These are phyloP conservation scores for Hortaea werneckii DNA, from an alignment of 2,329 filamentous ascomycete species.

Conservation along the genomic window DNA sequence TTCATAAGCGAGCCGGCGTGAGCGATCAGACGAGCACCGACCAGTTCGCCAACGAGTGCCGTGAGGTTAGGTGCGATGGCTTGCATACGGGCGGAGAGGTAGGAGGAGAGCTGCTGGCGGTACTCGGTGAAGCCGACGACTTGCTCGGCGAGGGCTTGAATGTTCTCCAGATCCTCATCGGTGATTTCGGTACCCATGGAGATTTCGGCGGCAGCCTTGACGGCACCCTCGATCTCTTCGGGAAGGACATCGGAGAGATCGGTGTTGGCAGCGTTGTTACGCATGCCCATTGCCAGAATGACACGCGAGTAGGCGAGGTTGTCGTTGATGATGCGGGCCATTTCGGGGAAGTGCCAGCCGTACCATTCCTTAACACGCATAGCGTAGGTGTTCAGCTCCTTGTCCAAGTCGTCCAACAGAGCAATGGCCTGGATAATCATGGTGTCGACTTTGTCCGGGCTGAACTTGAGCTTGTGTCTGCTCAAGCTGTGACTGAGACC, in stretches of 20 bases:
- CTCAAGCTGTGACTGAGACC: conserved; percentile 96
- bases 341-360: conserved; percentile 98
- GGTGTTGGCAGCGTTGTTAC: conserved; percentile 62
- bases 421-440: conserved; percentile 98
- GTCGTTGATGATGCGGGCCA: conserved; percentile 94
- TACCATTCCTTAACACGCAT: conserved; percentile 99
- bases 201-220: conserved; percentile 91
- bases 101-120: conserved; percentile 75
- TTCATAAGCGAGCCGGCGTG: conserved; percentile 91
- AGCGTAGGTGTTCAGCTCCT: conserved; percentile 96
- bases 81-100: conserved; percentile 87
- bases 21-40: conserved; percentile 88
- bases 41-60: conserved; percentile 81
- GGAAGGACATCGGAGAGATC: conserved; percentile 85
- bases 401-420: conserved; percentile 90
- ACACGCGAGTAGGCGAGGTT: conserved; percentile 89
- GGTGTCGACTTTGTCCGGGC: conserved; percentile 94
- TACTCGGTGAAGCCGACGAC: conserved; percentile 89
- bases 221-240: conserved; percentile 82
- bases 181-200: conserved; percentile 98
- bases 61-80: conserved; percentile 95
- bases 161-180: conserved; percentile 84
- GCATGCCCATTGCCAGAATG: conserved; percentile 80
- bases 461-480: conserved; percentile 97
- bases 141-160: conserved; percentile 82